Conservation (phyloP, 331 rosid genomes). For the Acacia pycnantha region DNA sequence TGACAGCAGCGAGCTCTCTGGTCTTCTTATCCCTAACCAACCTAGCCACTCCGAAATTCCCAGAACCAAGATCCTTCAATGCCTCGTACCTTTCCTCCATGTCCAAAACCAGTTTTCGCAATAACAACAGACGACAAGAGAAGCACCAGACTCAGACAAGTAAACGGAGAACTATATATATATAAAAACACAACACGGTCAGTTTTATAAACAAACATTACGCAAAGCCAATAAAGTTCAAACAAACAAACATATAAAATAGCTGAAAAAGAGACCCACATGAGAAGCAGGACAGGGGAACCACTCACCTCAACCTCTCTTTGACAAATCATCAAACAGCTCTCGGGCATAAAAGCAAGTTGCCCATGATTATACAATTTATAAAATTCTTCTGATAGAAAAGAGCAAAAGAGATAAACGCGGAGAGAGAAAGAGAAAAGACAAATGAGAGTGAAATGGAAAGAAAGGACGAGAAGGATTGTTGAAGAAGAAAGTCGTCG, state of each 20-base stretch:
- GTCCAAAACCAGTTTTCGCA: constrained; percentile 17
- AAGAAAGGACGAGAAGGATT: not conserved
- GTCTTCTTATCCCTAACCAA: constrained; percentile 90
- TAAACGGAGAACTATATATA: not conserved
- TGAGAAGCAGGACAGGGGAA: not conserved
- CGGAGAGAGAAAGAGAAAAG: not conserved
- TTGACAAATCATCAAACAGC: constrained; percentile 2
- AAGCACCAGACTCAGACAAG: constrained; percentile 24
- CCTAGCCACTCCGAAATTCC: constrained; percentile 94
- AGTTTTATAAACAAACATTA: constrained; percentile 12
- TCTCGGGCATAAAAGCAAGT: not conserved
- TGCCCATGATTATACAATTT: not conserved
- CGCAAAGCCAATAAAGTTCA: constrained; percentile 30
- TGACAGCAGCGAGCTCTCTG: constrained; percentile 84
- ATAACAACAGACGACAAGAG: not conserved
- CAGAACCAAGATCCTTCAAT: constrained; percentile 91
- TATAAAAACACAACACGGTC: not conserved
- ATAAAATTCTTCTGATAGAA: not conserved
- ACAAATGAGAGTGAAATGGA: not conserved
- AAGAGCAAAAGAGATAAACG: not conserved
- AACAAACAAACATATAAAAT: constrained; percentile 3
- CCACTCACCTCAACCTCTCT: not conserved
- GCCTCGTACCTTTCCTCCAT: constrained; percentile 95
- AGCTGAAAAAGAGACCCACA: not conserved
- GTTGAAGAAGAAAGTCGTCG: not conserved